These are phyloP conservation scores for Dalechampia spathulata DNA, from an alignment of 441 rosid genomes.

Conservation along the genomic window DNA sequence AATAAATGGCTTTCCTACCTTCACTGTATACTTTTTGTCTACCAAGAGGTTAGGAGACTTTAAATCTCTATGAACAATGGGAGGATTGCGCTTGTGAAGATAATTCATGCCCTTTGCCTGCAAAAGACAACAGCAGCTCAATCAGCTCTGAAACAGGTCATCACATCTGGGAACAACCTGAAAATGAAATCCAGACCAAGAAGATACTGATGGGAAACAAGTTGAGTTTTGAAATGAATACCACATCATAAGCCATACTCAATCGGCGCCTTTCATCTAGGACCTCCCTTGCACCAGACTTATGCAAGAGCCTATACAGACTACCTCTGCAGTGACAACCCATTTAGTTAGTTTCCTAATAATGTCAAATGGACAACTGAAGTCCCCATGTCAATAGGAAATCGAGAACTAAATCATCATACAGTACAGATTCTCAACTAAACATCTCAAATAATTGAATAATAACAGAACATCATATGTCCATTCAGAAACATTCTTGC, in stretches of 20 bases:
- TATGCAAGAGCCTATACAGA: constrained; percentile 88
- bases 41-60: constrained; percentile 98
- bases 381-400: neutral
- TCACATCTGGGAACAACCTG: constrained; percentile 8
- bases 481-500: neutral
- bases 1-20: constrained; percentile 34
- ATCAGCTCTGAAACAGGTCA: constrained; percentile 12
- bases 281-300: constrained; percentile 69
- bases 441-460: too few relatives aligned
- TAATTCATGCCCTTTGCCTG: constrained; percentile 99
- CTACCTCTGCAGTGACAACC: constrained; percentile 70
- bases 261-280: constrained; percentile 88
- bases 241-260: constrained; percentile 99
- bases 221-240: constrained; percentile 26
- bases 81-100: constrained; percentile 91
- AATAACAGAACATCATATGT: neutral
- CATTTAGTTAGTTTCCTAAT: constrained; percentile 14
- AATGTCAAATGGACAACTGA: neutral
- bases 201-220: neutral
- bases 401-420: neutral
- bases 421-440: neutral
- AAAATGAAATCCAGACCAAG: neutral
- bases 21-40: constrained; percentile 93
- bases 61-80: constrained; percentile 95
- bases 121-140: constrained; percentile 14